phyloP scores from a whole-genome alignment of 2,329 filamentous ascomycete species.

The Diaporthe batatas region DNA sequence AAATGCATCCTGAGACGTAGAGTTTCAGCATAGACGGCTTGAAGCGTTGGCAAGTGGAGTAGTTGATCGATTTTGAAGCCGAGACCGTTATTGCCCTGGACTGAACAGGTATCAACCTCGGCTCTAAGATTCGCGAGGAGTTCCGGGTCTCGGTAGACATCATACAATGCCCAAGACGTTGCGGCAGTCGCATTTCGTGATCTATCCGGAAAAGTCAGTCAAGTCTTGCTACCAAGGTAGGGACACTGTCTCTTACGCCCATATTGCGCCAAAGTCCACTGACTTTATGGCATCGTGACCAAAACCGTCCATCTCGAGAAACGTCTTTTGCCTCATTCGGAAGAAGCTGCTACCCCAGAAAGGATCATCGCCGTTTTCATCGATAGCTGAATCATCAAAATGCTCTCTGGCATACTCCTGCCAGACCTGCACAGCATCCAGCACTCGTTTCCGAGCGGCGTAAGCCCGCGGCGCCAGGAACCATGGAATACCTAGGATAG shows the following conservation, averaged over 20 bases:
- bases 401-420: neutral
- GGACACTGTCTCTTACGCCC: neutral
- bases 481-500: neutral
- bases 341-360: constrained; percentile 16
- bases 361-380: neutral
- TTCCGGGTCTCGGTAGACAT: neutral
- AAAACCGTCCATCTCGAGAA: neutral
- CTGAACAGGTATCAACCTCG: neutral
- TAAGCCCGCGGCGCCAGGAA: neutral
- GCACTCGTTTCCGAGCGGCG: neutral
- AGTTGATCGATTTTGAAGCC: constrained; percentile 36
- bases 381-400: neutral
- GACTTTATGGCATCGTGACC: neutral
- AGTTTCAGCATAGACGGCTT: constrained; percentile 49
- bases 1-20: constrained; percentile 50
- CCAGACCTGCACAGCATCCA: neutral
- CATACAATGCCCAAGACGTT: neutral
- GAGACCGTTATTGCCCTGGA: neutral
- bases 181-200: neutral
- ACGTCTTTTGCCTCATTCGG: neutral
- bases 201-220: neutral
- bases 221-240: neutral
- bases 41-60: constrained; percentile 46
- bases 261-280: neutral
- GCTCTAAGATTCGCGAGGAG: neutral